Evolutionary conservation across 2,329 filamentous ascomycete species (phyloP), one percentile per base, ranked within the genome.

Genomic region (Colletotrichum navitas): DNA sequence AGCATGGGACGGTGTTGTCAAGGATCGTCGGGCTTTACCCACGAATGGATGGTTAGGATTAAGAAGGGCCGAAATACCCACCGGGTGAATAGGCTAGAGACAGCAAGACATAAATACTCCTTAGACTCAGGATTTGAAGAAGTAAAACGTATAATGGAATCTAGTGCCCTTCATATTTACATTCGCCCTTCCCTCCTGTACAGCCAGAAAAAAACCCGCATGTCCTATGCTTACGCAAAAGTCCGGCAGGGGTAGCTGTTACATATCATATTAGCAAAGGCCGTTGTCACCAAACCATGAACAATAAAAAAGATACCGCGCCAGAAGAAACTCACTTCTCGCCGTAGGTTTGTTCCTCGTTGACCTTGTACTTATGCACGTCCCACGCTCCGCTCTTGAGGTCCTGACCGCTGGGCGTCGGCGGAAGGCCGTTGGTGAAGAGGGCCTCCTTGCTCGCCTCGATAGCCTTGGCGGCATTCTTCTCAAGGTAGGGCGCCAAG

Each of bases 361-460:
- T 83, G 77, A 93, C 79, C 74, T 83, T 83, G 77, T 97, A 90
- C 82, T 91, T 89, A 81, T 94, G 90, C 79, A 91, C 89, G 78
- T 90, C 86, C 84, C 90, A 89, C 73, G 85, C 80, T 54, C 87
- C 86, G 58, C 81, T 81, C 75, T 82, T 81, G 70, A 86, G 77
- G 75, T 85, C 89, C 81, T 91, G 83, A n/a, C 93, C 91, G 77
- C 90, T 91, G 21, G 95, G 96, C 78, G 93, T 83, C n/a, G 96
- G 96, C 68, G 96, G 96, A 82, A 99, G 82, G 1, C 95, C 95
- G 77, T 92, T 87, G 55, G 92, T 87, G 63, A 93, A 91, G 74
- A 98, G 81, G 68, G 95, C 89, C 74, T 82, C 68, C 59, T 72
- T 74, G 26, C 72, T 73, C 75, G 82, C 80, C 60, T 78, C 79